Evolutionary conservation across 306 rosid genomes (phyloP).

Genomic region (Arachis hypogaea): DNA sequence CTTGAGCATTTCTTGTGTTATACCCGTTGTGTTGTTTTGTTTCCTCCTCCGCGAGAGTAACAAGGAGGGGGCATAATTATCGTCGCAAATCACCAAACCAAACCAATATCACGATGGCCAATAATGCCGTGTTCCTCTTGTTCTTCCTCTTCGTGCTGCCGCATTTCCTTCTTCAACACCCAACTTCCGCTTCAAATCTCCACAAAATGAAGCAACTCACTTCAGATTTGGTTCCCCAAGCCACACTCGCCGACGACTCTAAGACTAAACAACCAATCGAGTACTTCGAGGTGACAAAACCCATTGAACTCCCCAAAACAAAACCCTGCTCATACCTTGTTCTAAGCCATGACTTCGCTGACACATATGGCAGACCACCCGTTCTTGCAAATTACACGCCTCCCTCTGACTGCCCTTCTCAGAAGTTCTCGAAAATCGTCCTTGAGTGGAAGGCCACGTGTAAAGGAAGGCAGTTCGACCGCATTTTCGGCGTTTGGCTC

Average conservation of each 20-base stretch:
- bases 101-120: too few species aligned
- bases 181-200: constrained; percentile 53
- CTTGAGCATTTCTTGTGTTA: too few species aligned
- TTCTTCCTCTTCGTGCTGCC: constrained; percentile 24
- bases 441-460: constrained; percentile 82
- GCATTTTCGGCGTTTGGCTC: constrained; percentile 94
- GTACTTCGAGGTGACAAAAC: constrained; percentile 79
- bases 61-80: too few species aligned
- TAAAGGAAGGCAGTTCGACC: constrained; percentile 81
- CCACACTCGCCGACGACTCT: constrained; percentile 20
- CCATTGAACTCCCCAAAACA: constrained; percentile 64
- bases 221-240: constrained; percentile 31
- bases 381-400: constrained; percentile 65
- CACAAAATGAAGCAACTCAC: constrained; percentile 52
- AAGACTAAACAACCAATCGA: constrained; percentile 49
- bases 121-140: not conserved
- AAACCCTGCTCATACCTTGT: constrained; percentile 64
- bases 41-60: too few species aligned
- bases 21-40: too few species aligned
- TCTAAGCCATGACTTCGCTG: constrained; percentile 76
- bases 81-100: too few species aligned
- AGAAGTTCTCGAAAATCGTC: constrained; percentile 59
- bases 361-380: constrained; percentile 72
- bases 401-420: constrained; percentile 62
- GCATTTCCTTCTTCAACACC: constrained; percentile 45